phyloP scores from a whole-genome alignment of 164 flowering plant genomes.

The Magnolia changhungtana region DNA sequence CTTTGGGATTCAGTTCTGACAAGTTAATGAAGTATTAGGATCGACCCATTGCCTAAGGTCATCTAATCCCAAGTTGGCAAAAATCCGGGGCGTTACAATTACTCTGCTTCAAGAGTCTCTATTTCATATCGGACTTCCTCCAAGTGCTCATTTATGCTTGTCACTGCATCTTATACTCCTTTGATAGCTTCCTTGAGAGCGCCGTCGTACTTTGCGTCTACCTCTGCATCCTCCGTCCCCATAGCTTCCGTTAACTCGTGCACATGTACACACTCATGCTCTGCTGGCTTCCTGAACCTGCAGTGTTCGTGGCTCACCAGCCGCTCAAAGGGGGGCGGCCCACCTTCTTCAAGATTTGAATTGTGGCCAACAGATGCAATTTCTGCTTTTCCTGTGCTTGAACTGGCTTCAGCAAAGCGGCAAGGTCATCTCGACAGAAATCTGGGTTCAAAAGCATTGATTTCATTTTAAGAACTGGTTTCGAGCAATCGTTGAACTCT shows the following conservation, averaged over 20 bases:
- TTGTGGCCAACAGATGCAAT: conserved; percentile 80
- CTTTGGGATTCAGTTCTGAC: too few relatives aligned
- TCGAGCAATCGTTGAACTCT: conserved; percentile 88
- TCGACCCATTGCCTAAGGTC: too few relatives aligned
- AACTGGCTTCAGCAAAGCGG: conserved; percentile 64
- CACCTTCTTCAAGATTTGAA: conserved; percentile 88
- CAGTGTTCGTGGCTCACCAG: conserved; percentile 73
- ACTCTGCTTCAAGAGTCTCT: conserved; percentile 58
- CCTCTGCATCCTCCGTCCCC: conserved; percentile 96
- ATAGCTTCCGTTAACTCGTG: conserved; percentile 79
- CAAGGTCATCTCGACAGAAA: conserved; percentile 55
- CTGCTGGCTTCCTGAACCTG: conserved; percentile 48
- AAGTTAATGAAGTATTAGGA: too few relatives aligned
- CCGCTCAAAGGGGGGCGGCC: conserved; percentile 93
- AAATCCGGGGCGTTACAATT: too few relatives aligned
- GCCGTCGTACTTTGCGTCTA: conserved; percentile 75
- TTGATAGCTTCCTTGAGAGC: conserved; percentile 82
- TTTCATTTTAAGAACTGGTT: conserved; percentile 80
- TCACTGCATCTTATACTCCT: conserved; percentile 90
- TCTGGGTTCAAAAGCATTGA: conserved; percentile 52
- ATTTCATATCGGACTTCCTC: conserved; percentile 92
- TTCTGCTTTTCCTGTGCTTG: conserved; percentile 88
- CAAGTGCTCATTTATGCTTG: conserved; percentile 70
- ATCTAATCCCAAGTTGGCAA: too few relatives aligned
- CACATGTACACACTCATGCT: conserved; percentile 71